phyloP scores from a whole-genome alignment of 1,284 basidiomycete genomes.

The Spongiforma sp. region DNA sequence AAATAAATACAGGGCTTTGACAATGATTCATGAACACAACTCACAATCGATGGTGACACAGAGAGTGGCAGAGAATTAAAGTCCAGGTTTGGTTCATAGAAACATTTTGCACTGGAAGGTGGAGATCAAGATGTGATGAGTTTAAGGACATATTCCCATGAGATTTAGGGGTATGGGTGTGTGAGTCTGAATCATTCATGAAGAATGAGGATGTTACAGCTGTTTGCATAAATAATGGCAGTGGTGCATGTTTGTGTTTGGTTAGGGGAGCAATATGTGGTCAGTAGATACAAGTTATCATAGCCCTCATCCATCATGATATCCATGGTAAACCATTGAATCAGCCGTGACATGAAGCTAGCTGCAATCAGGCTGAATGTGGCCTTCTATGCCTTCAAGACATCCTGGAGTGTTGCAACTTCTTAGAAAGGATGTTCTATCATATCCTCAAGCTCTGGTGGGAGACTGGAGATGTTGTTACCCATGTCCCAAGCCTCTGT shows the following conservation, averaged over 20 bases:
- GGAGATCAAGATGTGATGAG: no score
- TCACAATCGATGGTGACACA: not conserved
- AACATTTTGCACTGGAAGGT: not conserved
- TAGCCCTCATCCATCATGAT: not conserved
- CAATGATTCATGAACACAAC: not conserved
- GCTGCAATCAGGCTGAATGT: slow-evolving; percentile 2
- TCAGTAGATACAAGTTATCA: no score
- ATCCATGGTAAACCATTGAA: not conserved
- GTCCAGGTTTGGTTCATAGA: not conserved
- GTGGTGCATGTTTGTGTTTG: not conserved
- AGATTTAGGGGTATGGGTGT: no score
- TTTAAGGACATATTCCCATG: no score
- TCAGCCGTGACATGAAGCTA: not conserved
- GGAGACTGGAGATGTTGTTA: no score
- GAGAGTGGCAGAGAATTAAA: not conserved
- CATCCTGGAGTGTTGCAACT: no score
- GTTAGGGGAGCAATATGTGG: not conserved
- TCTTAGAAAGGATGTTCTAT: no score
- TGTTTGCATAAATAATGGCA: not conserved
- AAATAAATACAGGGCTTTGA: not conserved
- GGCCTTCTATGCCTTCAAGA: no score
- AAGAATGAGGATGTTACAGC: no score
- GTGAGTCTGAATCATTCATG: not conserved
- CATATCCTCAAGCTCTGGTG: no score
- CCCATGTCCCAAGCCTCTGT: no score